A percentile compares a stretch with the other conserved stretches of the same genome.
These are phyloP conservation scores for Xylariaceae sp. DNA, from an alignment of 2,329 filamentous ascomycete species.

Conservation along the genomic window DNA sequence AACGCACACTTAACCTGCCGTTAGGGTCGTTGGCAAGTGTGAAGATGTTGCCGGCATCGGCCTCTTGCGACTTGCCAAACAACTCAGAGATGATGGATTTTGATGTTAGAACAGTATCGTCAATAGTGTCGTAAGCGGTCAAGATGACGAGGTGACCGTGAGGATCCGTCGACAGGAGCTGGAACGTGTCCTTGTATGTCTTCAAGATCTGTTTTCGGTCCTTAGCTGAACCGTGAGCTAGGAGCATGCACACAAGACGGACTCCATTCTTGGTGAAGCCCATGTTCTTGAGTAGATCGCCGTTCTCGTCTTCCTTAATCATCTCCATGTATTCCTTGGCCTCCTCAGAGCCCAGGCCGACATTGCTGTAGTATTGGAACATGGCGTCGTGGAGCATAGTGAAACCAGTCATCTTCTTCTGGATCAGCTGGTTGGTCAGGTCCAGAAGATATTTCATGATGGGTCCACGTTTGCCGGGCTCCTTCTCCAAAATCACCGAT, in stretches of 20 bases:
- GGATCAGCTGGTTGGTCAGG: constrained; percentile 85
- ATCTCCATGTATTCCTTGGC: constrained; percentile 83
- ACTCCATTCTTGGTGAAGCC: constrained; percentile 90
- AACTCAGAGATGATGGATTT: constrained; percentile 87
- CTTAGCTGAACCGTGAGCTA: constrained; percentile 85
- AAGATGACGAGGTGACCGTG: constrained; percentile 78
- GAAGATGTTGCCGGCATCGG: constrained; percentile 59
- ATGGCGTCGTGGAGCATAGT: constrained; percentile 98
- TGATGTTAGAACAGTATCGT: constrained; percentile 83
- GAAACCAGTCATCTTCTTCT: constrained; percentile 96
- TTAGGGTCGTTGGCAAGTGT: constrained; percentile 60
- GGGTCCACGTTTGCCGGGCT: constrained; percentile 78
- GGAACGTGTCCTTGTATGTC: constrained; percentile 83
- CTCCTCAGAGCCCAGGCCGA: constrained; percentile 71
- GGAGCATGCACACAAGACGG: constrained; percentile 70
- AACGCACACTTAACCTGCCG: constrained; percentile 65
- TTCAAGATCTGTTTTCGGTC: constrained; percentile 85
- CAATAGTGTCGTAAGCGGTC: constrained; percentile 82
- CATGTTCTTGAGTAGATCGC: constrained; percentile 88
- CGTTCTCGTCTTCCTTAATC: constrained; percentile 85
- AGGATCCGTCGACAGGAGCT: constrained; percentile 75
- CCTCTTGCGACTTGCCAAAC: constrained; percentile 63
- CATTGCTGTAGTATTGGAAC: constrained; percentile 89
- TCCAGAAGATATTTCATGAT: constrained; percentile 82
- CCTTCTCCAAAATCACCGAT: constrained; percentile 64